Evolutionary conservation across 768 basidiomycete species (phyloP).

Genomic region (Podaxis sp.): DNA sequence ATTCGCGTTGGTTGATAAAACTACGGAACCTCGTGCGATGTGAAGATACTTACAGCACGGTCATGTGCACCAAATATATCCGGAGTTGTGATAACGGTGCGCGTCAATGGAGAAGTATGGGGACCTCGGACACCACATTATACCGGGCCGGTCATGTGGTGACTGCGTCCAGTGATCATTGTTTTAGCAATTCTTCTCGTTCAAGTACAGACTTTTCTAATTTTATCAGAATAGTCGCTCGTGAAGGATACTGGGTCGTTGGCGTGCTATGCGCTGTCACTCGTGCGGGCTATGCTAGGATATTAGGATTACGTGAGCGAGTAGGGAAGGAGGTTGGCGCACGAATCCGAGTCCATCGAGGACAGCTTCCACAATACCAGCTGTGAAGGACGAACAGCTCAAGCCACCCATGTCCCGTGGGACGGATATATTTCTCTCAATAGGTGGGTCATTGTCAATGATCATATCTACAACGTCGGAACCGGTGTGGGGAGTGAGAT

Average conservation of each 20-base stretch:
- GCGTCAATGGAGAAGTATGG: background rate
- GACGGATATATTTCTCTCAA: conserved; percentile 91
- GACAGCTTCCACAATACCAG: conserved; percentile 96
- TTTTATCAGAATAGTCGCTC: conserved; percentile 97
- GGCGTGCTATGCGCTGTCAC: conserved; percentile 96
- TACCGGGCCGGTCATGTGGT: background rate
- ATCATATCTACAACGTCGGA: conserved; percentile 77
- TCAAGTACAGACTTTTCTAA: conserved; percentile 91
- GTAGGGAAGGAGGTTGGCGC: conserved; percentile 32
- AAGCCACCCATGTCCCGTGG: conserved; percentile 93
- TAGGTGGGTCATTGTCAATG: conserved; percentile 91
- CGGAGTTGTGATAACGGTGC: background rate
- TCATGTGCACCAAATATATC: background rate
- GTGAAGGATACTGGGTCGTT: conserved; percentile 71
- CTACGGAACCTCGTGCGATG: background rate
- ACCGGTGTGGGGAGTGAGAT: conserved; percentile 13
- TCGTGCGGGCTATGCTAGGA: conserved; percentile 74
- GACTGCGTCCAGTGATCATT: conserved; percentile 21
- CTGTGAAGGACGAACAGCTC: conserved; percentile 96
- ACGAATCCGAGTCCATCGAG: conserved; percentile 94
- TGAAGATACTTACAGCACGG: background rate
- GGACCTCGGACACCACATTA: conserved; percentile 5
- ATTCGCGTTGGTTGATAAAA: background rate
- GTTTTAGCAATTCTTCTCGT: conserved; percentile 89
- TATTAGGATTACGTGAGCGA: conserved; percentile 9